Evolutionary conservation across 129 eudicot genomes (phyloP), one percentile per base, ranked within the genome.

Genomic region (Sambucus nigra): DNA sequence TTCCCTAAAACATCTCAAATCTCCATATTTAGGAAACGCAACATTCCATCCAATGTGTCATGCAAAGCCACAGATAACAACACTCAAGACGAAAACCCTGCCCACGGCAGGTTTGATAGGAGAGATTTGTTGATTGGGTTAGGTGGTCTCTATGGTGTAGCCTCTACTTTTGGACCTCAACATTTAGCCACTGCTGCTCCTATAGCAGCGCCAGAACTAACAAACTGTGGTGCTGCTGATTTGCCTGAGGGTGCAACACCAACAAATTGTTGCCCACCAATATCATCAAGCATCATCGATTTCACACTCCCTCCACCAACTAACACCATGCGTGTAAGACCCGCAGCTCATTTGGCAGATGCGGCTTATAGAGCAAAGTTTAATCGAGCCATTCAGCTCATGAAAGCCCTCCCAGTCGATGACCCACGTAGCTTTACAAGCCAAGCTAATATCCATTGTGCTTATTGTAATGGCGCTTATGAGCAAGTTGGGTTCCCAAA

Each of bases 401-500:
- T 76, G 83, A 67, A 55, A 51, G 83, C 69, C 12, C 54, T 77
- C 10, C 75, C 69, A 0, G 68, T 25, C n/a, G 49, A 52, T 18
- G 70, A 77, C 22, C 84, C 82, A 3, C 82, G 63, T 1, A 71
- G 74, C 21, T 76, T 60, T 57, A 62, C 39, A 4, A 66, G 67
- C 25, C 77, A 66, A 71, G 82, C 71, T 23, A 66, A 29, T 29
- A 60, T 76, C 23, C 82, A 76, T 63, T 76, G 82, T 12, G 74
- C 78, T 9, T 76, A 76, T 21, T 76, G 82, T 12, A 58, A 73
- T 9, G 78, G 78, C 5, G 64, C 52, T 23, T 67, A 73, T 50
- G 35, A 29, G 7, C 78, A 66, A 40, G 73, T 72, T 11, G 78
- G 78, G 23, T 66, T 59, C 38, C 73, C 78, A 1, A 54, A 73